These are phyloP conservation scores for Blepharisma japonicum DNA, from an alignment of 73 alveolate species.

Conservation along the genomic window DNA sequence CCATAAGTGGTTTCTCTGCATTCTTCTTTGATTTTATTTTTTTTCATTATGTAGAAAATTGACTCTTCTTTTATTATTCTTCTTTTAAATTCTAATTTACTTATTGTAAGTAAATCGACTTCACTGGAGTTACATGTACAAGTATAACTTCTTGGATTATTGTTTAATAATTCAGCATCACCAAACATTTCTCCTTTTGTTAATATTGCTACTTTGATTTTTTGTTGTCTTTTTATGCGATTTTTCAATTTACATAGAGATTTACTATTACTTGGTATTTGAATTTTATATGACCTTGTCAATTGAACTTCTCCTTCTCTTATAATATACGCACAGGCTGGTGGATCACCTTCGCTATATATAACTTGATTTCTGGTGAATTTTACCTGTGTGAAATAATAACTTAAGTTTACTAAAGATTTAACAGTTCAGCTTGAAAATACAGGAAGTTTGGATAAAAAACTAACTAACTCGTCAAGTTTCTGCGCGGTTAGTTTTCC, in stretches of 20 bases:
- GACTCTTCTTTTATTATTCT: constrained; percentile 27
- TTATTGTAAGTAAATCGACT: constrained; percentile 15
- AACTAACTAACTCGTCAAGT: constrained; percentile 34
- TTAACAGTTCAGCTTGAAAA: constrained; percentile 43
- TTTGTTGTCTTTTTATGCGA: background rate
- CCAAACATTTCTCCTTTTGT: constrained; percentile 36
- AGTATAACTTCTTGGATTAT: constrained; percentile 18
- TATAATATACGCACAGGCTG: constrained; percentile 35
- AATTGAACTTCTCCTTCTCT: constrained; percentile 55
- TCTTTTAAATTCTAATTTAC: constrained; percentile 2
- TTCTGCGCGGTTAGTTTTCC: constrained; percentile 41
- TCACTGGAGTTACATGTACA: constrained; percentile 11
- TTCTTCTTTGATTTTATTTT: background rate
- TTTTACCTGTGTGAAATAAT: constrained; percentile 28
- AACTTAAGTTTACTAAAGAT: constrained; percentile 32
- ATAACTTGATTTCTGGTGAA: constrained; percentile 31
- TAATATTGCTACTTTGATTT: constrained; percentile 27
- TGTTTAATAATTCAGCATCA: constrained; percentile 18
- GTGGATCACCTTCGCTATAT: constrained; percentile 35
- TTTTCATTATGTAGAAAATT: background rate
- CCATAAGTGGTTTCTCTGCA: no score
- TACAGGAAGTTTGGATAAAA: constrained; percentile 39
- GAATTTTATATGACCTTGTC: background rate
- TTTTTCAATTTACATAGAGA: background rate
- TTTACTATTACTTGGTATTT: background rate